Evolutionary conservation across 192 early-diverging fungal genomes (phyloP).

Genomic region (Umbelopsis ramanniana): DNA sequence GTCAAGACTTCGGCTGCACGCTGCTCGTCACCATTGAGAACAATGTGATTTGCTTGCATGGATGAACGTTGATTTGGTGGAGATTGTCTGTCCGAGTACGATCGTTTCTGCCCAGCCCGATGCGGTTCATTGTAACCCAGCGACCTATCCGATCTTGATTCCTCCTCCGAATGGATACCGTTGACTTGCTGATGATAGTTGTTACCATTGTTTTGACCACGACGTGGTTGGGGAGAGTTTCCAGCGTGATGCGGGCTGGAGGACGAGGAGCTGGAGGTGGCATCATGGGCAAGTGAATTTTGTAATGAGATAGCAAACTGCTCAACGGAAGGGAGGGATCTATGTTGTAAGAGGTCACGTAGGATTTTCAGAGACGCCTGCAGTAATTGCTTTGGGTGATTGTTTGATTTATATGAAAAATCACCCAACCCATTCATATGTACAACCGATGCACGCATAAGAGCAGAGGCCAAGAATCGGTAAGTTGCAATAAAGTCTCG

Average conservation of each 20-base stretch:
- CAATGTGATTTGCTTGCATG: neutral
- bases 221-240: neutral
- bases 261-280: neutral
- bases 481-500: slow-evolving; percentile 17
- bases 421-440: slow-evolving; percentile 5
- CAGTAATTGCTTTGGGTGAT: neutral
- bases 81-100: slow-evolving; percentile 16
- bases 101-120: slow-evolving; percentile 1
- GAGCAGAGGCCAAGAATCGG: slow-evolving; percentile 7
- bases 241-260: neutral
- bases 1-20: slow-evolving; percentile 3
- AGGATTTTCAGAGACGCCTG: slow-evolving; percentile 7
- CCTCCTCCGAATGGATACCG: neutral
- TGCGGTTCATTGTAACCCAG: neutral
- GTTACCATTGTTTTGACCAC: neutral
- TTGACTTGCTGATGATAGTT: neutral
- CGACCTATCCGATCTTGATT: neutral
- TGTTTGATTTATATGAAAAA: neutral
- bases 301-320: neutral
- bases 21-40: slow-evolving; percentile 14
- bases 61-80: neutral
- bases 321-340: neutral
- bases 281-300: neutral
- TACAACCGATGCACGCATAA: slow-evolving; percentile 11
- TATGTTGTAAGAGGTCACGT: neutral